phyloP scores from a whole-genome alignment of 148 eudicot species.

The Diospyros lotus region DNA sequence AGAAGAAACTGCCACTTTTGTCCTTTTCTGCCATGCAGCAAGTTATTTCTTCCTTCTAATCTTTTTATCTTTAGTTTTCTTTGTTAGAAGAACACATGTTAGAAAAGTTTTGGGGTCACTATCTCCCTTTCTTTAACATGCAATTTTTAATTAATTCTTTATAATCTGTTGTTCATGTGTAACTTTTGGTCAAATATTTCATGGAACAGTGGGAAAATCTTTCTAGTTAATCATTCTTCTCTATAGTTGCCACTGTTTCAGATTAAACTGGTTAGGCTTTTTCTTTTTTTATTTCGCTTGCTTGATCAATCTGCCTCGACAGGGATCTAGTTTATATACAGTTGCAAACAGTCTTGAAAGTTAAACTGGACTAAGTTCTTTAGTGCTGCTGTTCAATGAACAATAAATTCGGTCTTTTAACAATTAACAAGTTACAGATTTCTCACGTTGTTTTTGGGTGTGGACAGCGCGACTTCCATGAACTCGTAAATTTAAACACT shows the following conservation, averaged over 20 bases:
- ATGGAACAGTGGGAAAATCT: background rate
- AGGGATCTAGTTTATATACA: too few relatives aligned
- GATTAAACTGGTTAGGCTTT: too few relatives aligned
- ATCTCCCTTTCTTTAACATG: slow-evolving; percentile 3
- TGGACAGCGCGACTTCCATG: too few relatives aligned
- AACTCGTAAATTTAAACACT: too few relatives aligned
- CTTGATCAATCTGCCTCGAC: too few relatives aligned
- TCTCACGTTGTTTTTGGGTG: too few relatives aligned
- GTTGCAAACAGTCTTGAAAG: too few relatives aligned
- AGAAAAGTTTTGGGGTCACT: slow-evolving; percentile 9
- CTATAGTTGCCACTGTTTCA: background rate
- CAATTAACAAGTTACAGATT: too few relatives aligned
- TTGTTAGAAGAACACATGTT: background rate
- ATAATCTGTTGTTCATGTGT: background rate
- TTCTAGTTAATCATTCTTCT: background rate
- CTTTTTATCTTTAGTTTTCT: background rate
- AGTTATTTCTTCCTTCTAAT: background rate
- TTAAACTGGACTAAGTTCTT: too few relatives aligned
- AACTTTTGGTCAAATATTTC: background rate
- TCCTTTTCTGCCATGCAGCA: slow-evolving; percentile 11
- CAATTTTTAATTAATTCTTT: background rate
- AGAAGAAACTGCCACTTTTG: slow-evolving; percentile 8
- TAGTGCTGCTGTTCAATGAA: too few relatives aligned
- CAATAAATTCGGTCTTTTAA: too few relatives aligned
- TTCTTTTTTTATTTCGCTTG: too few relatives aligned